A percentile compares a stretch with the other conserved stretches of the same genome.
Conservation (phyloP, 352 stramenopile species). For the Phytopythium delawarense region DNA sequence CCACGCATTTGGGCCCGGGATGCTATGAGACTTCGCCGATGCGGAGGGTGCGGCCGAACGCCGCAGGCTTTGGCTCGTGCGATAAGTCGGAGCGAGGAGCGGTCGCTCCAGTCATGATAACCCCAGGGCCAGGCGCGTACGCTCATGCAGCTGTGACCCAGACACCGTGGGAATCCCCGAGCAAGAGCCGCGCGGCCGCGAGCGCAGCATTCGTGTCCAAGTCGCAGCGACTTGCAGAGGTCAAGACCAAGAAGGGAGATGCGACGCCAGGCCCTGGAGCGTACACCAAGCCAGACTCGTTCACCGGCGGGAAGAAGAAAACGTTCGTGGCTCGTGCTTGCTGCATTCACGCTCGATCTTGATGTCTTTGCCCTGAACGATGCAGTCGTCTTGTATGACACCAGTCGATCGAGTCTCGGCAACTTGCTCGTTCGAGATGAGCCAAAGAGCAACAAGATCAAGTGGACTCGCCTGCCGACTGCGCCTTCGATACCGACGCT, state of each 20-base stretch:
- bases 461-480: constrained; percentile 63
- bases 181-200: constrained; percentile 42
- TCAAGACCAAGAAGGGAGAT: constrained; percentile 19
- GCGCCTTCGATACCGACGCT: constrained; percentile 70
- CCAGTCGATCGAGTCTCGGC: constrained; percentile 21
- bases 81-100: constrained; percentile 42
- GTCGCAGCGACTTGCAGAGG: constrained; percentile 34
- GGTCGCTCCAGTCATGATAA: constrained; percentile 35
- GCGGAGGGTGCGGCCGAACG: constrained; percentile 44
- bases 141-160: constrained; percentile 21
- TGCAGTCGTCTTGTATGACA: neutral
- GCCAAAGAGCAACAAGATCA: constrained; percentile 40
- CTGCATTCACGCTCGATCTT: neutral
- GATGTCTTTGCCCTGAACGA: neutral
- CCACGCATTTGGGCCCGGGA: constrained; percentile 43
- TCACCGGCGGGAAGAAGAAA: constrained; percentile 38
- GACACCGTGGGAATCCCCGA: constrained; percentile 50
- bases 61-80: constrained; percentile 48
- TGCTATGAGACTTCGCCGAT: constrained; percentile 51
- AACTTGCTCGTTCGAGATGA: constrained; percentile 26
- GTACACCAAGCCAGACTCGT: constrained; percentile 50
- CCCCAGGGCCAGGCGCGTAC: constrained; percentile 56
- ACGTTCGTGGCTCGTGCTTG: constrained; percentile 13
- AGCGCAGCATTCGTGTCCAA: constrained; percentile 43
- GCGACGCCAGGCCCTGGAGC: constrained; percentile 56